phyloP scores from a whole-genome alignment of 768 basidiomycete species.

The Leccinum rimulosum region DNA sequence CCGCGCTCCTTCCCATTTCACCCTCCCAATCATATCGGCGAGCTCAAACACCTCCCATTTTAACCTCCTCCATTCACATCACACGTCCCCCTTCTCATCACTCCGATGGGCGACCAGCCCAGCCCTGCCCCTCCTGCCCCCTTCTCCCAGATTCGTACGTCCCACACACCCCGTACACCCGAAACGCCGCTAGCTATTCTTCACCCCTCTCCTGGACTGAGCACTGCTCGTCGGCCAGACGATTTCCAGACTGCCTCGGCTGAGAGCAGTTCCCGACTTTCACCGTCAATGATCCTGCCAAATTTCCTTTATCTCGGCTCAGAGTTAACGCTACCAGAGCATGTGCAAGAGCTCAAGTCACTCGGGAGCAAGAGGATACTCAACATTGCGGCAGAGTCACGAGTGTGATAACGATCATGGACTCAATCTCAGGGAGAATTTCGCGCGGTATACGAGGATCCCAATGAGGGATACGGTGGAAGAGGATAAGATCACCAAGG shows the following conservation, averaged over 20 bases:
- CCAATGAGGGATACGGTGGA: constrained; percentile 96
- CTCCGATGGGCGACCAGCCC: constrained; percentile 36
- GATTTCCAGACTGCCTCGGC: constrained; percentile 22
- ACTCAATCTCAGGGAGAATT: constrained; percentile 59
- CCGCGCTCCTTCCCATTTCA: constrained; percentile 57
- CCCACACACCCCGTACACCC: constrained; percentile 39
- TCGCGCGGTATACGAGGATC: constrained; percentile 83
- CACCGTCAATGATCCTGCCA: constrained; percentile 83
- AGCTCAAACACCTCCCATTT: constrained; percentile 45
- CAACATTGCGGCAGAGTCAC: constrained; percentile 66
- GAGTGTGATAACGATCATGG: constrained; percentile 89
- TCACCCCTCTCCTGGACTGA: constrained; percentile 44
- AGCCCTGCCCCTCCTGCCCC: constrained; percentile 40
- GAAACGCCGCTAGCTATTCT: constrained; percentile 34
- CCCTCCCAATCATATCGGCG: constrained; percentile 18
- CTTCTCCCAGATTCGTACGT: constrained; percentile 21
- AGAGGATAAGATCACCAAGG: constrained; percentile 81
- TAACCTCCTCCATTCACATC: constrained; percentile 57
- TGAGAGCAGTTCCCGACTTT: constrained; percentile 59
- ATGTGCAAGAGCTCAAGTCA: constrained; percentile 68
- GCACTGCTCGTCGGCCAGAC: constrained; percentile 63
- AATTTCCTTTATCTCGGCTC: constrained; percentile 90
- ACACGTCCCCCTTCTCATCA: constrained; percentile 54
- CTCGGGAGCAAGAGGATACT: constrained; percentile 85
- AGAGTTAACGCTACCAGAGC: constrained; percentile 71